A percentile compares a stretch with the other conserved stretches of the same genome.
phyloP scores from a whole-genome alignment of 805 yeast genomes.

The Ogataea saltuana region DNA sequence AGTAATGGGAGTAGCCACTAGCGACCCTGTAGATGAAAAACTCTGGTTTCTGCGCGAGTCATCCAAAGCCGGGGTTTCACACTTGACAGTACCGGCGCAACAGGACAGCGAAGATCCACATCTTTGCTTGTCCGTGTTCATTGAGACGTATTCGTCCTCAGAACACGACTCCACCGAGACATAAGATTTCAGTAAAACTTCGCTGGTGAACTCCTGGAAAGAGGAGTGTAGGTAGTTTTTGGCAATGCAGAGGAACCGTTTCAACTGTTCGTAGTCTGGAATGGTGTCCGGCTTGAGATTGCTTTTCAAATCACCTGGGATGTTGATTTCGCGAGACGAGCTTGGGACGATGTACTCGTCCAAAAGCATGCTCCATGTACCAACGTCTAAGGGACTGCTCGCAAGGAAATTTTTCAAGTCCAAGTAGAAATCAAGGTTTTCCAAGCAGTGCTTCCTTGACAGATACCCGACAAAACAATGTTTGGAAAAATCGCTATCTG shows the following conservation, averaged over 20 bases:
- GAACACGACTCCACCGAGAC: constrained; percentile 15
- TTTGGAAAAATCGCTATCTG: constrained; percentile 26
- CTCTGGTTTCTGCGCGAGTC: constrained; percentile 10
- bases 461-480: constrained; percentile 32
- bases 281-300: constrained; percentile 16
- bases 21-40: constrained; percentile 10
- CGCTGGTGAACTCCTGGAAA: constrained; percentile 34
- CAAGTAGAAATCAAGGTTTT: constrained; percentile 37
- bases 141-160: constrained; percentile 14
- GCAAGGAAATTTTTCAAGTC: constrained; percentile 27
- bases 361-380: constrained; percentile 32
- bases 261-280: constrained; percentile 24
- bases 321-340: constrained; percentile 34
- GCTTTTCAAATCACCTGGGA: constrained; percentile 32
- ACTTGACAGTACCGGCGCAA: background rate
- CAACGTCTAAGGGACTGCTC: constrained; percentile 13
- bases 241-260: constrained; percentile 24
- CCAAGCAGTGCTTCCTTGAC: constrained; percentile 35
- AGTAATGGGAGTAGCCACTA: background rate
- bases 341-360: constrained; percentile 30
- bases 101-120: constrained; percentile 7
- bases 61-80: no score
- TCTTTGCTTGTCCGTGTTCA: constrained; percentile 1
- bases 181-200: constrained; percentile 13
- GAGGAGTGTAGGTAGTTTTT: constrained; percentile 31